A percentile compares a stretch with the other conserved stretches of the same genome.
Evolutionary conservation across 2,329 filamentous ascomycete species (phyloP).

Genomic region (Thelonectria blattea): DNA sequence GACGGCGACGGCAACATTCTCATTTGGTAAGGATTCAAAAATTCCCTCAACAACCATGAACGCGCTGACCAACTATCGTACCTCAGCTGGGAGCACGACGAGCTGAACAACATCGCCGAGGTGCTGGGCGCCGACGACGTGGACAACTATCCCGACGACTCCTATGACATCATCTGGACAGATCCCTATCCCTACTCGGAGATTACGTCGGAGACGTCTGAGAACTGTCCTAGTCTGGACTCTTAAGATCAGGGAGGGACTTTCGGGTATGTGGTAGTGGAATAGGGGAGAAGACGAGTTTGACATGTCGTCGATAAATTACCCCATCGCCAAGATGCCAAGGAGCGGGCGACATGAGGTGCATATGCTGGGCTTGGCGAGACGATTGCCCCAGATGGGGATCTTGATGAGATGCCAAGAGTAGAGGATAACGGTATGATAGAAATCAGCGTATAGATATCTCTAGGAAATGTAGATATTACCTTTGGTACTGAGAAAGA

Average conservation of each 20-base stretch:
- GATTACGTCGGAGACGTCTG: conserved; percentile 53
- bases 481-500: too few species aligned
- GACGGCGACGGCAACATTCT: conserved; percentile 61
- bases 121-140: conserved; percentile 57
- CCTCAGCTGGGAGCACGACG: conserved; percentile 62
- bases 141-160: conserved; percentile 56
- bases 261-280: too few species aligned
- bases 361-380: background rate
- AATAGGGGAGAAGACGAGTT: background rate
- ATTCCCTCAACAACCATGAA: too few species aligned
- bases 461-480: too few species aligned
- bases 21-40: conserved; percentile 50
- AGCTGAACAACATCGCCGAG: conserved; percentile 57
- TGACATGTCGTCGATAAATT: background rate
- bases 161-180: conserved; percentile 64
- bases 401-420: background rate
- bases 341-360: background rate
- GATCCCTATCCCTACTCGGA: conserved; percentile 55
- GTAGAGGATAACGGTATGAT: too few species aligned
- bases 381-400: background rate
- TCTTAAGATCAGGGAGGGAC: conserved; percentile 7
- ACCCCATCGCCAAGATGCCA: background rate
- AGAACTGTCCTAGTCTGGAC: conserved; percentile 62
- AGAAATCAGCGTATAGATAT: too few species aligned
- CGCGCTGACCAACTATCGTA: background rate